These are phyloP conservation scores for Sporothrix pseudoabietina DNA, from an alignment of 2,329 filamentous ascomycete genomes.

Conservation along the genomic window DNA sequence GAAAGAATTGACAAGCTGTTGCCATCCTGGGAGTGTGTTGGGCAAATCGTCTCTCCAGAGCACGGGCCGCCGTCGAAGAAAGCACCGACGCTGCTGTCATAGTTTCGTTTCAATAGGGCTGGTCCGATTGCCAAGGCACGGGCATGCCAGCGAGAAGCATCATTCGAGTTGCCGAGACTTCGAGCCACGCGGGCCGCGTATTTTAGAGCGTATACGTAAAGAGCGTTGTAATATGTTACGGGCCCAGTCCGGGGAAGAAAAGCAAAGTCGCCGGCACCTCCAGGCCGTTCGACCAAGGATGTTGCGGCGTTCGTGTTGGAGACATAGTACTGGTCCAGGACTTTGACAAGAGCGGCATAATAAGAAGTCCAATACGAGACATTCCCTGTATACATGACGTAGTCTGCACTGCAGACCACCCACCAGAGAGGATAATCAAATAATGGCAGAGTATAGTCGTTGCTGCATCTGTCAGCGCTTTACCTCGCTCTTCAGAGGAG, in stretches of 20 bases:
- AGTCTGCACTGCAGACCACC: conserved; percentile 52
- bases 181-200: conserved; percentile 49
- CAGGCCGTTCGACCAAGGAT: conserved; percentile 46
- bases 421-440: conserved; percentile 59
- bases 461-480: conserved; percentile 34
- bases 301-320: conserved; percentile 46
- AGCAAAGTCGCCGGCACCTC: conserved; percentile 54
- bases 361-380: conserved; percentile 46
- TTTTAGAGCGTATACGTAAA: conserved; percentile 51
- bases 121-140: conserved; percentile 43
- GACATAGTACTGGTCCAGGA: conserved; percentile 52
- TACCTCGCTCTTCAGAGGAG: background rate
- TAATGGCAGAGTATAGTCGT: conserved; percentile 50
- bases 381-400: conserved; percentile 55
- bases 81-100: conserved; percentile 47
- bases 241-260: conserved; percentile 52
- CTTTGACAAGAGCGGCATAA: conserved; percentile 46
- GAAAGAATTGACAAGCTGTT: conserved; percentile 52
- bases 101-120: conserved; percentile 46
- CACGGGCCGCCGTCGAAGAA: conserved; percentile 50
- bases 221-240: conserved; percentile 56
- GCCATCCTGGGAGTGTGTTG: conserved; percentile 54
- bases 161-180: conserved; percentile 38
- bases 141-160: conserved; percentile 46
- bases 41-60: conserved; percentile 37